Conservation (phyloP, 1,284 basidiomycete genomes). For the Cryptococcus depauperatus region DNA sequence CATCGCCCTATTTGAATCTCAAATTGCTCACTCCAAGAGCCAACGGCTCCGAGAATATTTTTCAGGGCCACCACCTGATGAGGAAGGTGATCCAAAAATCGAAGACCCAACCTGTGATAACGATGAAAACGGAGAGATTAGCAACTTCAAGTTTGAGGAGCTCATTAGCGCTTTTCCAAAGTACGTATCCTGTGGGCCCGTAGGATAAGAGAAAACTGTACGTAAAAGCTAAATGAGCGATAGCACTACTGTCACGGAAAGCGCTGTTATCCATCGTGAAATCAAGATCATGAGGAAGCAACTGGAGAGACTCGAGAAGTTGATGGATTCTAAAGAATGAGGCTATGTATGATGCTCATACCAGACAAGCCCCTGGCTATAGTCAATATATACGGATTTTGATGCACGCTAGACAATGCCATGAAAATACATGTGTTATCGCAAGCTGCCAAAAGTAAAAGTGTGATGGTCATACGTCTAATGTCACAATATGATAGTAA, state of each 20-base stretch:
- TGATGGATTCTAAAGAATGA: neutral
- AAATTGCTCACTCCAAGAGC: constrained; percentile 48
- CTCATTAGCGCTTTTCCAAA: constrained; percentile 71
- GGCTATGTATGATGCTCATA: too few species aligned
- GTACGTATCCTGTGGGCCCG: constrained; percentile 48
- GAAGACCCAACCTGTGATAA: constrained; percentile 51
- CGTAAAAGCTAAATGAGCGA: neutral
- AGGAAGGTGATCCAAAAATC: constrained; percentile 60
- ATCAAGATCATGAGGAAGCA: constrained; percentile 55
- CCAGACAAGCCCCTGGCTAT: too few species aligned
- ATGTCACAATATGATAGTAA: too few species aligned
- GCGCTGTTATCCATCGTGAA: constrained; percentile 60
- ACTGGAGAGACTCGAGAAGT: constrained; percentile 52
- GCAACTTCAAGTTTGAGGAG: constrained; percentile 64
- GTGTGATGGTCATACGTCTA: too few species aligned
- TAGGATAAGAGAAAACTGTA: too few species aligned
- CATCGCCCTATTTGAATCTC: constrained; percentile 70
- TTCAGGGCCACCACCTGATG: constrained; percentile 56
- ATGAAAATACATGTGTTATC: too few species aligned
- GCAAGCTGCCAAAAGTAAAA: too few species aligned
- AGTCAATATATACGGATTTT: too few species aligned
- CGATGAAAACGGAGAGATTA: constrained; percentile 52
- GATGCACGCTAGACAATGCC: too few species aligned
- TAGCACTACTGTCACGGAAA: constrained; percentile 51
- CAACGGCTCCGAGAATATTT: constrained; percentile 54